Base-by-base conservation (phyloP, 1,284 basidiomycete species). In the Ceratobasidium theobromae region DNA sequence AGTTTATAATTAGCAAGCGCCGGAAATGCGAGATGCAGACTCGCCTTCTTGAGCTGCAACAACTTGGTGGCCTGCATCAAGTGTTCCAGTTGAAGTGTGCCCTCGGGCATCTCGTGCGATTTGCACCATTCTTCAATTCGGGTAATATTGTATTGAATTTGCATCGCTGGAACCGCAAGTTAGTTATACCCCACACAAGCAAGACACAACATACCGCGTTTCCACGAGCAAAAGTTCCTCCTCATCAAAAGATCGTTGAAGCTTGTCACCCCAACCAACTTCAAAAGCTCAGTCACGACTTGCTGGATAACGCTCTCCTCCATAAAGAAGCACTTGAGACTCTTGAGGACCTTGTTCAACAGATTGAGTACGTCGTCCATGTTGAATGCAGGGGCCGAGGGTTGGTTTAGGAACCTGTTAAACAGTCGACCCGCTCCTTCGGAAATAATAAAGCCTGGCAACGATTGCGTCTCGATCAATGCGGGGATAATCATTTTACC, bases 41-140 rank as follows among this genome's bases (percentile, higher is more conserved):
- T 70, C 67, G 91, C 96, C 84, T 99, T 99, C 82, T 99, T 99
- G 73, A 99, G 82, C 76, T 99, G 97, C 25, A 99, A 80, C 66
- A 99, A 80, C 79, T 99, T 99, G 73, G 97, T 98, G 45, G 97
- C 96, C 79, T 99, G 97, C 93, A 98, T 97, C 77, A 99, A 85
- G 77, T 99, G 96, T 79, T 99, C 97, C 57, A 99, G 82, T 76
- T 99, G 97, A 38, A 99, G 82, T 12, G 94, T 94, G 21, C 97
- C 97, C 75, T 99, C 97, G 0, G 97, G 97, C 94, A 99, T 98
- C 76, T 98, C 95, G 73, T 95, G 93, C 18, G 93, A 93, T 79
- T 95, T 96, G 81, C 93, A 95, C 93, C 94, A 92, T 78, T 96
- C 93, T 76, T 99, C 97, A 73, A 99, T 94, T 45, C 97, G 87